Evolutionary conservation across 495 filamentous ascomycete species (phyloP).

Genomic region (Durotheca rogersii): DNA sequence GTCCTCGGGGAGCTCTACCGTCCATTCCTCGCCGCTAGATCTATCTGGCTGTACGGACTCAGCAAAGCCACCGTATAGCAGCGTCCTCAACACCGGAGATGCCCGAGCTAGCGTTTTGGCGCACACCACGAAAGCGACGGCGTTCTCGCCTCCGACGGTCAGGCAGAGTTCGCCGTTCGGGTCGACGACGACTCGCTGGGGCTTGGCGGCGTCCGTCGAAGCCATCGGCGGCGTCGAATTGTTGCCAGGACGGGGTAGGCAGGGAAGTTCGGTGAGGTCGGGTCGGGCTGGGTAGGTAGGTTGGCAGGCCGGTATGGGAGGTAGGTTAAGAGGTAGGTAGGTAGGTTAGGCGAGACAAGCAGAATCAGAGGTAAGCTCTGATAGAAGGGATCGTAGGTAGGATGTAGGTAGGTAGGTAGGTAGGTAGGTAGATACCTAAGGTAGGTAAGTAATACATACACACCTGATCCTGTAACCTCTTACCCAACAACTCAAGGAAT

Average conservation of each 20-base stretch:
- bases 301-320: too few relatives aligned
- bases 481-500: too few relatives aligned
- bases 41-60: slow-evolving; percentile 5
- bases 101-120: slow-evolving; percentile 17
- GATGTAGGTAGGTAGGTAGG: background rate
- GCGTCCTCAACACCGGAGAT: slow-evolving; percentile 15
- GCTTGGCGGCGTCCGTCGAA: too few relatives aligned
- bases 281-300: too few relatives aligned
- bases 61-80: slow-evolving; percentile 17
- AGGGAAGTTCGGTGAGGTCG: too few relatives aligned
- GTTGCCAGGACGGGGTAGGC: too few relatives aligned
- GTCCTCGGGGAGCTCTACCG: slow-evolving; percentile 17
- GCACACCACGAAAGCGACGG: slow-evolving; percentile 14
- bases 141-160: slow-evolving; percentile 1
- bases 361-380: too few relatives aligned
- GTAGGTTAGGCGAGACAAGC: too few relatives aligned
- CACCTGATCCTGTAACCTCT: too few relatives aligned
- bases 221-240: too few relatives aligned
- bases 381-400: too few relatives aligned
- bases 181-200: slow-evolving; percentile 7
- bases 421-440: background rate
- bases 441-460: background rate
- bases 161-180: slow-evolving; percentile 19
- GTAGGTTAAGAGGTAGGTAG: too few relatives aligned
- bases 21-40: slow-evolving; percentile 6